Conservation (phyloP, 768 basidiomycete genomes). For the Mycena sanguinolenta region DNA sequence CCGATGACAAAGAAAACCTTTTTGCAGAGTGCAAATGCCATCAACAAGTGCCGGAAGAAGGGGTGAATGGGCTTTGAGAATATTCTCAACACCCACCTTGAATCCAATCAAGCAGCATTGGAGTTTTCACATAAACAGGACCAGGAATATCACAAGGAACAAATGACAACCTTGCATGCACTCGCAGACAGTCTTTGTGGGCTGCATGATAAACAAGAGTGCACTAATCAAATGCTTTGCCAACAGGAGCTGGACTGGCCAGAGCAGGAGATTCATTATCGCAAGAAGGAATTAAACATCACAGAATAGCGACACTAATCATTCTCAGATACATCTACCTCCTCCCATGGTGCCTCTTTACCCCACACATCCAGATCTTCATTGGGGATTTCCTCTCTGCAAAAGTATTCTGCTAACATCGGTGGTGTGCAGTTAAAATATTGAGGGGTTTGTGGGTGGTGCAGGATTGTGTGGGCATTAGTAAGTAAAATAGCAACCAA, state of each 20-base stretch:
- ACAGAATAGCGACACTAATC: background rate
- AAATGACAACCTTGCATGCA: background rate
- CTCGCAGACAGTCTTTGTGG: background rate
- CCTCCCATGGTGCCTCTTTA: slow-evolving; percentile 9
- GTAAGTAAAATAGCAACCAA: slow-evolving; percentile 28
- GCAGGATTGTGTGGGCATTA: slow-evolving; percentile 32
- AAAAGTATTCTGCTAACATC: slow-evolving; percentile 28
- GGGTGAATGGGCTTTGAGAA: background rate
- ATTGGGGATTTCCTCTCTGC: slow-evolving; percentile 19
- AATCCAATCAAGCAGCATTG: background rate
- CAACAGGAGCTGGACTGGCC: background rate
- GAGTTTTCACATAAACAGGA: background rate
- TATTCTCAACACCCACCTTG: background rate
- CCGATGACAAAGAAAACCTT: background rate
- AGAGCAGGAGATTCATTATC: background rate
- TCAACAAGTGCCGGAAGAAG: background rate
- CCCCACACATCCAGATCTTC: slow-evolving; percentile 25
- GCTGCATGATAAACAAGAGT: background rate
- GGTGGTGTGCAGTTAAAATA: slow-evolving; percentile 28
- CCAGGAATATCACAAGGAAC: background rate
- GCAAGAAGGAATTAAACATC: background rate
- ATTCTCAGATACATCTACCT: slow-evolving; percentile 2
- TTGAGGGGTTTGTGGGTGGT: slow-evolving; percentile 31
- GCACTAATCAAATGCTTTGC: background rate
- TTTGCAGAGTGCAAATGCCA: background rate